Base-by-base conservation (phyloP, 768 basidiomycete species). In the Amanita polypyramis region DNA sequence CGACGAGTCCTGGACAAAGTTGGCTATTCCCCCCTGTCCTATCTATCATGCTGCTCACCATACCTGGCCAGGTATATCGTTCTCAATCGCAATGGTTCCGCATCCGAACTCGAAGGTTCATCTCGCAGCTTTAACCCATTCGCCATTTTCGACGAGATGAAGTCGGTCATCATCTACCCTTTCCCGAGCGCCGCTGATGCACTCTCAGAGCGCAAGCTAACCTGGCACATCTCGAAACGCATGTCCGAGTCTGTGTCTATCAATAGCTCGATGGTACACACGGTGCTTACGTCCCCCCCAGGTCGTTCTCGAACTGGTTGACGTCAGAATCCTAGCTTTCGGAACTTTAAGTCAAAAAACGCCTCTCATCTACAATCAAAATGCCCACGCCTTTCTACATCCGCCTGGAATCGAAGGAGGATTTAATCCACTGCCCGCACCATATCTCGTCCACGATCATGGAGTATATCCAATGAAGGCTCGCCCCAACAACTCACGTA, bases 1-100 rank as follows among this genome's bases (percentile, higher is more conserved):
- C 5, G 83, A 87, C 55, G 89, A 91, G 63, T 68, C 85, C 17
- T 91, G 88, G 86, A 89, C 86, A 42, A 86, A 79, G 82, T 87
- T 60, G 55, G 68, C 60, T 57, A 52, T 15, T 50, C 40, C 39
- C 10, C 40, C 39, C 10, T 40, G 25, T 14, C 32, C 23, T 21
- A 37, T 27, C 39, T 36, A 15, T 17, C 7, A 25, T 4, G 25
- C 25, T 23, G 25, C 46, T 54, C 6, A 43, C 45, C 45, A 52
- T 54, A 49, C 55, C 49, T 51, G 40, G 25, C 43, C 54, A 85
- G 85, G 59, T 89, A 86, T 54, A 70, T 90, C 50, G 74, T 82
- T 19, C 60, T 91, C 50, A 86, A 85, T 56, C 80, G 84, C 43
- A 85, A 80, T 55, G 85, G 84, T 29, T 72, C 81, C 25, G 82